A percentile compares a stretch with the other conserved stretches of the same genome.
phyloP scores from a whole-genome alignment of 495 filamentous ascomycete species.

The Trichoderma erinaceum region DNA sequence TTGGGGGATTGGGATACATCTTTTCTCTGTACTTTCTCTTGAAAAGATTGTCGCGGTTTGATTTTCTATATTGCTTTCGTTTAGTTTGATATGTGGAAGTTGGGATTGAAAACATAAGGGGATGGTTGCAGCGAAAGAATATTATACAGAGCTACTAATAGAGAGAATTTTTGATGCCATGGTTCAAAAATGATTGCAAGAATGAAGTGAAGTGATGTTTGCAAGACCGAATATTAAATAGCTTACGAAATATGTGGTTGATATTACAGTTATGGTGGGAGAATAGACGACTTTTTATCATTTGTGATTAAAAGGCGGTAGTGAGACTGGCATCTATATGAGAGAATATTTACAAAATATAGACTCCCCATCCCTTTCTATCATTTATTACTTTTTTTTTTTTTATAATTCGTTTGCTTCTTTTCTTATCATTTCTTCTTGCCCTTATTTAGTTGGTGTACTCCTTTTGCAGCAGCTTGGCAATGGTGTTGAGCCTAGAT shows the following conservation, averaged over 20 bases:
- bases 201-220: not conserved
- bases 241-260: too few species aligned
- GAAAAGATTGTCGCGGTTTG: too few species aligned
- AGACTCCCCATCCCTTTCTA: not conserved
- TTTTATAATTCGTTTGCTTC: not conserved
- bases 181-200: not conserved
- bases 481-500: conserved; percentile 83
- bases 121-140: too few species aligned
- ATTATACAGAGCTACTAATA: too few species aligned
- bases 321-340: not conserved
- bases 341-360: not conserved
- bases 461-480: conserved; percentile 85
- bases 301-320: not conserved
- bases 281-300: not conserved
- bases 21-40: too few species aligned
- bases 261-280: not conserved
- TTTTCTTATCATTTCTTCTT: not conserved
- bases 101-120: too few species aligned
- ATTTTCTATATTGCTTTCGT: too few species aligned
- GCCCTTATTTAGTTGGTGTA: conserved; percentile 52
- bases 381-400: not conserved
- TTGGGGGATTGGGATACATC: not conserved
- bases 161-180: not conserved
- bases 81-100: too few species aligned
- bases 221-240: too few species aligned